Conservation (phyloP, 257 asterid species). For the Salvia rosmarinus region DNA sequence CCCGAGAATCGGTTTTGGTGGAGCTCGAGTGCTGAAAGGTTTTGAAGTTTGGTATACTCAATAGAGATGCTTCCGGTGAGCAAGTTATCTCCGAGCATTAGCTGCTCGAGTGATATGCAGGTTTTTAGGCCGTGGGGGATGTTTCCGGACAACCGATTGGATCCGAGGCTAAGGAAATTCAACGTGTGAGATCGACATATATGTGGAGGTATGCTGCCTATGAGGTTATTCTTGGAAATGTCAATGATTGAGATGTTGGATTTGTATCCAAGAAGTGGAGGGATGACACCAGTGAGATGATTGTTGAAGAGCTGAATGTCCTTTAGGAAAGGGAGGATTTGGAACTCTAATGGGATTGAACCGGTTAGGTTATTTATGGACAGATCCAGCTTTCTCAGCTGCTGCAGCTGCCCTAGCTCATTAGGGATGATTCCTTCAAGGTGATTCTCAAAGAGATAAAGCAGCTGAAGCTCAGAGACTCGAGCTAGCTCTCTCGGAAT, state of each 20-base stretch:
- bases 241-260: conserved; percentile 68
- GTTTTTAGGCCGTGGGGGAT: conserved; percentile 75
- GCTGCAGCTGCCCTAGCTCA: conserved; percentile 61
- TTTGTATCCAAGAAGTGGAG: conserved; percentile 61
- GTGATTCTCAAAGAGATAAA: conserved; percentile 76
- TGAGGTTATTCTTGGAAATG: conserved; percentile 72
- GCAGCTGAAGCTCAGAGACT: conserved; percentile 57
- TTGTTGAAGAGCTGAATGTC: conserved; percentile 77
- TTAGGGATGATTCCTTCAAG: conserved; percentile 63
- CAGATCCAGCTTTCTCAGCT: conserved; percentile 58
- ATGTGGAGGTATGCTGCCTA: conserved; percentile 69
- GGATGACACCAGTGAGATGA: conserved; percentile 67
- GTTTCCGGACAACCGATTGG: conserved; percentile 70
- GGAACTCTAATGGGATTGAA: conserved; percentile 65
- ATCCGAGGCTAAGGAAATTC: conserved; percentile 74
- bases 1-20: conserved; percentile 72
- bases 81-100: conserved; percentile 82
- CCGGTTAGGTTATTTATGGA: conserved; percentile 81
- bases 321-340: conserved; percentile 57
- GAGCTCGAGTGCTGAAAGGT: conserved; percentile 85
- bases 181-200: conserved; percentile 59
- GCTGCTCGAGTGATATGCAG: conserved; percentile 72
- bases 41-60: conserved; percentile 62
- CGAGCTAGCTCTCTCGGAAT: conserved; percentile 58
- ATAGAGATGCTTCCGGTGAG: conserved; percentile 77